These are phyloP conservation scores for Salix viminalis DNA, from an alignment of 345 rosid genomes.

Conservation along the genomic window DNA sequence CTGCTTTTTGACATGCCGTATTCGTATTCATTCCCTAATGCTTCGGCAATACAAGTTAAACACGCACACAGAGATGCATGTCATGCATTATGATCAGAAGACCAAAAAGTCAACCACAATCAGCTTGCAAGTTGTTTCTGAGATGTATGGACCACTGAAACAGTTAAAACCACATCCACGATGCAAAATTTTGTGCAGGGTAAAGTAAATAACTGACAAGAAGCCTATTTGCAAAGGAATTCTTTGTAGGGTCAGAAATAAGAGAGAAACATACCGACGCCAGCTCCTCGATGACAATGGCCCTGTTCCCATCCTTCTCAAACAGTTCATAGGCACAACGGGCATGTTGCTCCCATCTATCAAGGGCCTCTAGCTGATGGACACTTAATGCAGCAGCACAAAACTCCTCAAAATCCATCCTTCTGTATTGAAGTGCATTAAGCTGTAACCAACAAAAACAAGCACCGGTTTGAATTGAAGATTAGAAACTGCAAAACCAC, in stretches of 20 bases:
- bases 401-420: slow-evolving; percentile 93
- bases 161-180: background rate
- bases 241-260: background rate
- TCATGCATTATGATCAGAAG: background rate
- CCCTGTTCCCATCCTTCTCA: slow-evolving; percentile 96
- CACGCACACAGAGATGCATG: background rate
- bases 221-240: background rate
- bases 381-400: slow-evolving; percentile 91
- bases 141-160: background rate
- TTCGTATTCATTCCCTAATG: background rate
- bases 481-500: background rate
- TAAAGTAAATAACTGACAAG: background rate
- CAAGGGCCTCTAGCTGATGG: slow-evolving; percentile 88
- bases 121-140: too few relatives aligned
- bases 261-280: slow-evolving; percentile 60
- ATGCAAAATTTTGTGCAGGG: background rate
- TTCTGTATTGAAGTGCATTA: slow-evolving; percentile 77
- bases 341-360: slow-evolving; percentile 89
- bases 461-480: background rate
- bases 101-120: background rate
- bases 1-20: background rate
- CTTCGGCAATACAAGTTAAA: background rate
- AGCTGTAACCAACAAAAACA: slow-evolving; percentile 42
- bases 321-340: slow-evolving; percentile 86
- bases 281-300: slow-evolving; percentile 84